Evolutionary conservation across 2,329 filamentous ascomycete genomes (phyloP).

Genomic region (Ophidiomyces ophidiicola): DNA sequence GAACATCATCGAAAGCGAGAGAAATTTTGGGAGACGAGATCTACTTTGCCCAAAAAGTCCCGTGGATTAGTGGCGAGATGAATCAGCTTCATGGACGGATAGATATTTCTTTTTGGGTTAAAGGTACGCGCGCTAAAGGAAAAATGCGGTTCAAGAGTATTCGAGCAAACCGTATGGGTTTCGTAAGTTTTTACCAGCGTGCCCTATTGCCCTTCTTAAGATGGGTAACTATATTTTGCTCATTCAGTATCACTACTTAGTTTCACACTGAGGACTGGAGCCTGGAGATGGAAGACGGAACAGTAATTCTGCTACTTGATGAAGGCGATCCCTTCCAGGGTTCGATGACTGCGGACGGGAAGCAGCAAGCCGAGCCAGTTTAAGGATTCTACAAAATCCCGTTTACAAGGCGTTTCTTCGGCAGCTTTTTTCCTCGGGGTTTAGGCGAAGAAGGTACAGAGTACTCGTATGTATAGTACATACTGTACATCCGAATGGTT

Average conservation of each 20-base stretch:
- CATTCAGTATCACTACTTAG: constrained; percentile 24
- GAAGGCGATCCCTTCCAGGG: constrained; percentile 54
- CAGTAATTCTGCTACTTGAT: constrained; percentile 64
- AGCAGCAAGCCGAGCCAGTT: background rate
- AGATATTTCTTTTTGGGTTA: constrained; percentile 75
- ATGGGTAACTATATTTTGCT: constrained; percentile 11
- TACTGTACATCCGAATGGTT: too few relatives aligned
- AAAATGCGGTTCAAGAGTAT: constrained; percentile 71
- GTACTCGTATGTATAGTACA: too few relatives aligned
- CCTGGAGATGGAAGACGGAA: constrained; percentile 54
- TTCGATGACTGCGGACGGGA: constrained; percentile 3
- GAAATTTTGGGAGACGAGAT: constrained; percentile 75
- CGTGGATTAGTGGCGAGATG: constrained; percentile 76
- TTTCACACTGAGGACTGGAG: constrained; percentile 91
- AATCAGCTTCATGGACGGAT: constrained; percentile 89
- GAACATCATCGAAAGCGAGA: constrained; percentile 63
- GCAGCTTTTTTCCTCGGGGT: constrained; percentile 1
- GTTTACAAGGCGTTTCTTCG: background rate
- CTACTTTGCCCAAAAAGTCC: constrained; percentile 65
- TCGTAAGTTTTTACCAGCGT: constrained; percentile 31
- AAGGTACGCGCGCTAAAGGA: constrained; percentile 58
- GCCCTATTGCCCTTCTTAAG: constrained; percentile 15
- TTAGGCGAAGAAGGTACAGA: constrained; percentile 1
- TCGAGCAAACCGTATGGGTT: constrained; percentile 52
- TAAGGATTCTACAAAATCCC: background rate